Evolutionary conservation across 345 rosid species (phyloP).

Genomic region (Hibiscus mutabilis): DNA sequence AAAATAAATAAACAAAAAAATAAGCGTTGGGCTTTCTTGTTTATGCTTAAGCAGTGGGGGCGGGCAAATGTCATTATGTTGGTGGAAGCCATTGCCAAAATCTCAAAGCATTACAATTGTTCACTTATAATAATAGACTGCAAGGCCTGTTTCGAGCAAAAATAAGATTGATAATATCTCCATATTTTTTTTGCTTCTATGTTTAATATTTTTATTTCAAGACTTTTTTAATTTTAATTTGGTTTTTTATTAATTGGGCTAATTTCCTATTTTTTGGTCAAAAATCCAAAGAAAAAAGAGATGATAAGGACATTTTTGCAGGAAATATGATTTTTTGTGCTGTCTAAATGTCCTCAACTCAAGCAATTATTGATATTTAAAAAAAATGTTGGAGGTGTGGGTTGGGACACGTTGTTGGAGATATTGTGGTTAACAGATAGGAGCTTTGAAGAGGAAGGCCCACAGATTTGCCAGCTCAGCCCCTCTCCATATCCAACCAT

Average conservation of each 20-base stretch:
- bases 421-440: no score
- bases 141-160: neutral
- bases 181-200: neutral
- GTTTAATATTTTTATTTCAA: neutral
- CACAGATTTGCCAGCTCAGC: no score
- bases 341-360: neutral
- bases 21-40: neutral
- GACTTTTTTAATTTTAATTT: neutral
- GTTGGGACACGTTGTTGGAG: no score
- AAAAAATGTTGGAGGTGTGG: neutral
- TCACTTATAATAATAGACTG: neutral
- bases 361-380: neutral
- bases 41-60: neutral
- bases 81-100: neutral
- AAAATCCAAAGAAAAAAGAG: no score
- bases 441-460: no score
- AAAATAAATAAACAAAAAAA: neutral
- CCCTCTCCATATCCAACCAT: no score
- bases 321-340: no score
- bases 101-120: neutral
- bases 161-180: neutral
- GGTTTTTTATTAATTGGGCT: neutral
- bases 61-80: no score
- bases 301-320: neutral
- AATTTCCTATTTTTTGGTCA: no score